phyloP scores from a whole-genome alignment of 108 stramenopile species.

The Stephanodiscus minutulus region DNA sequence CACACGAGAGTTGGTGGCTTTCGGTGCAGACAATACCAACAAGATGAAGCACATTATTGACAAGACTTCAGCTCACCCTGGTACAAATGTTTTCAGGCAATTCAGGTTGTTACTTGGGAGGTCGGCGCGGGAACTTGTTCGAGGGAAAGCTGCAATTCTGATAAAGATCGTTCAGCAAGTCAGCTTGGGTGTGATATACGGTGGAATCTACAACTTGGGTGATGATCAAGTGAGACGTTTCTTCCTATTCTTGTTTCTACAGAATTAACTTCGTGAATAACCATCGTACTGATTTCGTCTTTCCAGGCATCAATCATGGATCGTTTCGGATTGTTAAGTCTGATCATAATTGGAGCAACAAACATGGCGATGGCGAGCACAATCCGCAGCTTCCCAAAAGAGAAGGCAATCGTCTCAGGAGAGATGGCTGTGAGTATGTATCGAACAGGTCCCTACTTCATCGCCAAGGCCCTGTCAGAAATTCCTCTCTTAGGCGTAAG shows the following conservation, averaged over 20 bases:
- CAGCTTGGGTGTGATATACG: conserved; percentile 79
- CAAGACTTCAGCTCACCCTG: conserved; percentile 44
- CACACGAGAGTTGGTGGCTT: conserved; percentile 42
- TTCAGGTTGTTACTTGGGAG: conserved; percentile 69
- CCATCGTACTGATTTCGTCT: neutral
- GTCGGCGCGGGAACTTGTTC: conserved; percentile 63
- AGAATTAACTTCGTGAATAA: neutral
- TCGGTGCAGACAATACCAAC: conserved; percentile 18
- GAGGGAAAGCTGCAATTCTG: conserved; percentile 73
- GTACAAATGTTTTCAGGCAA: conserved; percentile 68
- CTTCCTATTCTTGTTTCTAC: neutral
- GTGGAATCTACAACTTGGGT: conserved; percentile 79
- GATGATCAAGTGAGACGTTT: conserved; percentile 57
- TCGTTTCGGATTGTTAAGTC: conserved; percentile 81
- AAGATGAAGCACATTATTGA: conserved; percentile 56
- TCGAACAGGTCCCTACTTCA: conserved; percentile 87
- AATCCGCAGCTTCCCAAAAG: conserved; percentile 84
- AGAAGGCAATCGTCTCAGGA: conserved; percentile 76
- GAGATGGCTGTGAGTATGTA: conserved; percentile 78
- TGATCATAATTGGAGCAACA: conserved; percentile 81
- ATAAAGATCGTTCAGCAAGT: conserved; percentile 86
- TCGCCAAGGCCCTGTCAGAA: conserved; percentile 92
- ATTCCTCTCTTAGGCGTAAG: conserved; percentile 69
- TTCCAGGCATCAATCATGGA: conserved; percentile 75
- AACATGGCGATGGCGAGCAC: conserved; percentile 89